Conservation (phyloP, 495 filamentous ascomycete genomes). For the Bryoglossum gracile region DNA sequence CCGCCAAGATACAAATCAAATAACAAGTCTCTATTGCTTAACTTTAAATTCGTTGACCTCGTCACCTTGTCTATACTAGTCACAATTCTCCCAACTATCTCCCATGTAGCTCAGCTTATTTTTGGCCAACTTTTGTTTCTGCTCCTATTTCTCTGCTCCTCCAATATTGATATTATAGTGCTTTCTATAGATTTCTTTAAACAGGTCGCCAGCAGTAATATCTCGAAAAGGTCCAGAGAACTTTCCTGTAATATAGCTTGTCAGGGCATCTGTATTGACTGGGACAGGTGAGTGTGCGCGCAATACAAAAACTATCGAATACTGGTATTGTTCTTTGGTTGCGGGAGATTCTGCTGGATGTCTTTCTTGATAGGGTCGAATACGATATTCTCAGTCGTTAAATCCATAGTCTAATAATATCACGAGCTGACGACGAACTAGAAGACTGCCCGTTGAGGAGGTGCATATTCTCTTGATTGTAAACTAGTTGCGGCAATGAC, state of each 20-base stretch:
- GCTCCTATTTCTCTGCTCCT: constrained; percentile 8
- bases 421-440: constrained; percentile 3
- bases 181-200: constrained; percentile 1
- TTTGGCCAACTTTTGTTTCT: constrained; percentile 12
- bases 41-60: too few species aligned
- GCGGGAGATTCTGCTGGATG: neutral
- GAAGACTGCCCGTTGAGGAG: constrained; percentile 10
- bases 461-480: constrained; percentile 3
- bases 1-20: too few species aligned
- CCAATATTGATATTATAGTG: constrained; percentile 19
- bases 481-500: constrained; percentile 3
- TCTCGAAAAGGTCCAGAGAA: constrained; percentile 4
- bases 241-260: constrained; percentile 8
- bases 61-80: too few species aligned
- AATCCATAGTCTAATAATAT: constrained; percentile 1
- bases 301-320: constrained; percentile 17
- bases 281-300: constrained; percentile 12
- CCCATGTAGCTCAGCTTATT: too few species aligned
- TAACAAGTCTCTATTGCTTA: too few species aligned
- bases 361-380: constrained; percentile 12
- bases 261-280: constrained; percentile 14
- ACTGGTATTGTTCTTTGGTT: neutral
- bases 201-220: constrained; percentile 7
- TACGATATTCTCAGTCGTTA: constrained; percentile 7
- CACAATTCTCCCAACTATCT: too few species aligned